Evolutionary conservation across 106 monocot species (phyloP).

Genomic region (Dendrobium catenatum): DNA sequence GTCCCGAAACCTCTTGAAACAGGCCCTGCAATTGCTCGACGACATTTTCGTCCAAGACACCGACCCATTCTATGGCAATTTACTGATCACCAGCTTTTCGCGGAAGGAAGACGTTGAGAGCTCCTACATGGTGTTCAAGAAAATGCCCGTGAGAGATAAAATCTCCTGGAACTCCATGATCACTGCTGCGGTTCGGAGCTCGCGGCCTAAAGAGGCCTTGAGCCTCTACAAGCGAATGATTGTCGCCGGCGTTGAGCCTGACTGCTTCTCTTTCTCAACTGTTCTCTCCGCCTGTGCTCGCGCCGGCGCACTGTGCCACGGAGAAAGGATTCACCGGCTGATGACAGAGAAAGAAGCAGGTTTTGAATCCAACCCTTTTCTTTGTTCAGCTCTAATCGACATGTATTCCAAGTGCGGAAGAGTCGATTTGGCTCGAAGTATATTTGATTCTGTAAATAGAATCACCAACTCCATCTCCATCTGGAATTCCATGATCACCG

Average conservation of each 20-base stretch:
- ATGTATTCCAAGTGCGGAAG: slow-evolving; percentile 61
- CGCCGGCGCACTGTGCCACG: slow-evolving; percentile 23
- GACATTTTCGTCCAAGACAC: slow-evolving; percentile 1
- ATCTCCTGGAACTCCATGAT: slow-evolving; percentile 57
- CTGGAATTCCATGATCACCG: slow-evolving; percentile 55
- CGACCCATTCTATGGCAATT: slow-evolving; percentile 31
- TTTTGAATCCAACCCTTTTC: slow-evolving; percentile 23
- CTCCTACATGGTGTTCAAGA: slow-evolving; percentile 20
- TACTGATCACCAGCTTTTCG: slow-evolving; percentile 24
- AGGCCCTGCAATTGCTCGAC: slow-evolving; percentile 29
- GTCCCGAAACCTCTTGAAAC: slow-evolving; percentile 2
- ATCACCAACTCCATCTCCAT: slow-evolving; percentile 16
- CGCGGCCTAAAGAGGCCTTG: slow-evolving; percentile 20
- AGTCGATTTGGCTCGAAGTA: slow-evolving; percentile 19
- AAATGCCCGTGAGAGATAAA: slow-evolving; percentile 31
- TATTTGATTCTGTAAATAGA: slow-evolving; percentile 14
- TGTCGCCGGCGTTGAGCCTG: slow-evolving; percentile 24
- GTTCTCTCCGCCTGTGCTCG: slow-evolving; percentile 35
- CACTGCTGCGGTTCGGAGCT: slow-evolving; percentile 11
- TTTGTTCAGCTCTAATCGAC: slow-evolving; percentile 42
- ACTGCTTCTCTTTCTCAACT: slow-evolving; percentile 37
- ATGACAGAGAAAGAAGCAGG: slow-evolving; percentile 14
- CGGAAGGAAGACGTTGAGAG: slow-evolving; percentile 14
- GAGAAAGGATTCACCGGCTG: slow-evolving; percentile 24
- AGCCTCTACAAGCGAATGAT: slow-evolving; percentile 27